Percentiles rank a stretch among this genome's conserved stretches.
These are phyloP conservation scores for Hydnum rufescens DNA, from an alignment of 768 basidiomycete species.

Conservation along the genomic window DNA sequence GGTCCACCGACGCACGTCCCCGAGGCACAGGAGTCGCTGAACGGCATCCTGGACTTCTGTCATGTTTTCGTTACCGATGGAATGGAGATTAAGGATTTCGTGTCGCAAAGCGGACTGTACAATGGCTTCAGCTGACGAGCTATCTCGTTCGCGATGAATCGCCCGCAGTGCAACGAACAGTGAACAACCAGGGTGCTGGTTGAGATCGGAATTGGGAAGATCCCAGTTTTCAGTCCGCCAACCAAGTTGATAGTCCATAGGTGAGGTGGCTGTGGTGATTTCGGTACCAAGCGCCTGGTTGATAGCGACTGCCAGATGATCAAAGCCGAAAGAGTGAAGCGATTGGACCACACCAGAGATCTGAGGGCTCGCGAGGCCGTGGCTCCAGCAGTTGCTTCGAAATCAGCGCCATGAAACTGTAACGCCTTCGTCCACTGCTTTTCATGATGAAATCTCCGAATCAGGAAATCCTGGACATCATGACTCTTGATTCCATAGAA, in stretches of 20 bases:
- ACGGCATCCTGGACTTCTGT: conserved; percentile 48
- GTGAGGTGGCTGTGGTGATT: background rate
- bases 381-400: conserved; percentile 30
- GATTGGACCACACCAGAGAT: conserved; percentile 52
- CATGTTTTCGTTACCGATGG: conserved; percentile 60
- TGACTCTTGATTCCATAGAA: conserved; percentile 82
- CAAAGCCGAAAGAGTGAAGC: conserved; percentile 79
- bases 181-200: conserved; percentile 30
- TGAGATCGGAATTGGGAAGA: conserved; percentile 40
- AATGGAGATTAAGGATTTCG: conserved; percentile 45
- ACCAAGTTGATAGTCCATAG: conserved; percentile 32
- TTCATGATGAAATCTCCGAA: conserved; percentile 82
- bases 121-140: conserved; percentile 25
- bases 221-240: conserved; percentile 97
- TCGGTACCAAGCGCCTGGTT: conserved; percentile 22
- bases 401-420: conserved; percentile 65
- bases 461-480: conserved; percentile 60
- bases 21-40: conserved; percentile 60
- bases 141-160: conserved; percentile 59
- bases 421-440: conserved; percentile 85
- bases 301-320: conserved; percentile 61
- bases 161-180: conserved; percentile 68
- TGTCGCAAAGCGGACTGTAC: conserved; percentile 31
- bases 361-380: conserved; percentile 24
- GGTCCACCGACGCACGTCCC: conserved; percentile 32